Evolutionary conservation across 257 asterid genomes (phyloP).

Genomic region (Gardenia jasminoides): DNA sequence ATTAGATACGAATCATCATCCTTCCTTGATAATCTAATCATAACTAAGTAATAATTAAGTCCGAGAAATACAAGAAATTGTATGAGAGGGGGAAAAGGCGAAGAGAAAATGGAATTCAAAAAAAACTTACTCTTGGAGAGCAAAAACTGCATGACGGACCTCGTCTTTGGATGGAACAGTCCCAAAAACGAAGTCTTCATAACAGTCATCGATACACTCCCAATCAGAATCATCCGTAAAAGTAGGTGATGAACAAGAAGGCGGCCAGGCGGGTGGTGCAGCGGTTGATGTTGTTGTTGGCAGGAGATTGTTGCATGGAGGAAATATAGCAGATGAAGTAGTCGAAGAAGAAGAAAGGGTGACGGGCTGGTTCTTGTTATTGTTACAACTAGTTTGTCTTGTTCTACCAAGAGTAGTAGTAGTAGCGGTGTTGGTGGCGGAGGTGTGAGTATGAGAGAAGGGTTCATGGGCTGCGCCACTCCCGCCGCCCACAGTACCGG

Average conservation of each 20-base stretch:
- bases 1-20: neutral
- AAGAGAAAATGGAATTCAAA: neutral
- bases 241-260: conserved; percentile 28
- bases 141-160: conserved; percentile 61
- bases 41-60: neutral
- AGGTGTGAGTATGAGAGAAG: conserved; percentile 29
- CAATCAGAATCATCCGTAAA: conserved; percentile 52
- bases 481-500: neutral
- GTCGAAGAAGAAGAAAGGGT: conserved; percentile 35
- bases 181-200: conserved; percentile 54
- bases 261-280: conserved; percentile 27
- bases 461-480: conserved; percentile 35
- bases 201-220: conserved; percentile 41
- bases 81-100: neutral
- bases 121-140: conserved; percentile 59
- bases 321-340: conserved; percentile 24
- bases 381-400: neutral
- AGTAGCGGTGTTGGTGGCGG: conserved; percentile 4
- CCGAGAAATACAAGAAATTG: neutral
- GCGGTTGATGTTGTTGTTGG: conserved; percentile 24
- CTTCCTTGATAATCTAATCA: too few species aligned
- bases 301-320: conserved; percentile 25
- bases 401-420: neutral
- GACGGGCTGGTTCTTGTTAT: conserved; percentile 4
- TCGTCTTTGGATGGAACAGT: conserved; percentile 61